A percentile compares a stretch with the other conserved stretches of the same genome.
Evolutionary conservation across 2,329 filamentous ascomycete genomes (phyloP).

Genomic region (Madurella fahalii): DNA sequence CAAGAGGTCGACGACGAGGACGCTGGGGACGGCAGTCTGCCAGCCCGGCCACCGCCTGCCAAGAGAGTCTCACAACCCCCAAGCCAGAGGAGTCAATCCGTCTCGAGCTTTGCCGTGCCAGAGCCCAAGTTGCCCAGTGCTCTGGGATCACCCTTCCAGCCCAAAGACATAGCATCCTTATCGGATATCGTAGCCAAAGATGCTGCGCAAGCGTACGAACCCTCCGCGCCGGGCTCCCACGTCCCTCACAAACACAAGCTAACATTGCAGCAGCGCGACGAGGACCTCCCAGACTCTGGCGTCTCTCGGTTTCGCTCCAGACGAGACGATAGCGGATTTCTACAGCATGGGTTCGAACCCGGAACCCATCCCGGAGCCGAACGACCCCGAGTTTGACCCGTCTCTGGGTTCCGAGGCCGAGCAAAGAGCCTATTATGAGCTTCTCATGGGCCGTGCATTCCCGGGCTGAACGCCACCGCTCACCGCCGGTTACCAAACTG

Average conservation of each 20-base stretch:
- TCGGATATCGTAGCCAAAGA: slow-evolving; percentile 36
- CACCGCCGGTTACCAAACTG: neutral
- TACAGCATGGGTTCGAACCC: slow-evolving; percentile 35
- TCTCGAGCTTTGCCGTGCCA: slow-evolving; percentile 6
- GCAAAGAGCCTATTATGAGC: slow-evolving; percentile 37
- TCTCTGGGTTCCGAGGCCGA: slow-evolving; percentile 33
- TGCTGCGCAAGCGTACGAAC: slow-evolving; percentile 32
- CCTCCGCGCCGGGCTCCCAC: neutral
- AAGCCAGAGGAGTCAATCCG: slow-evolving; percentile 13
- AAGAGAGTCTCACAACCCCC: slow-evolving; percentile 11
- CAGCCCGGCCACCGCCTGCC: slow-evolving; percentile 10
- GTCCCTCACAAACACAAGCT: neutral
- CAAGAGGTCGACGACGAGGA: slow-evolving; percentile 18
- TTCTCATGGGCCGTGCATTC: slow-evolving; percentile 33
- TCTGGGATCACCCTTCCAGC: slow-evolving; percentile 4
- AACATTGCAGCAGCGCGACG: slow-evolving; percentile 26
- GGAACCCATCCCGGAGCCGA: slow-evolving; percentile 28
- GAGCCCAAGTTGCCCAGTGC: slow-evolving; percentile 2
- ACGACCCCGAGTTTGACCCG: slow-evolving; percentile 27
- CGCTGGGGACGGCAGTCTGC: slow-evolving; percentile 7
- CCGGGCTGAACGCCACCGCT: slow-evolving; percentile 8
- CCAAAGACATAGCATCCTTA: slow-evolving; percentile 27
- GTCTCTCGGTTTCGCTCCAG: slow-evolving; percentile 35
- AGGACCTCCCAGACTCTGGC: slow-evolving; percentile 35
- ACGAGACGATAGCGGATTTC: slow-evolving; percentile 37